Evolutionary conservation across 2,329 filamentous ascomycete genomes (phyloP).

Genomic region (Neonectria sp.): DNA sequence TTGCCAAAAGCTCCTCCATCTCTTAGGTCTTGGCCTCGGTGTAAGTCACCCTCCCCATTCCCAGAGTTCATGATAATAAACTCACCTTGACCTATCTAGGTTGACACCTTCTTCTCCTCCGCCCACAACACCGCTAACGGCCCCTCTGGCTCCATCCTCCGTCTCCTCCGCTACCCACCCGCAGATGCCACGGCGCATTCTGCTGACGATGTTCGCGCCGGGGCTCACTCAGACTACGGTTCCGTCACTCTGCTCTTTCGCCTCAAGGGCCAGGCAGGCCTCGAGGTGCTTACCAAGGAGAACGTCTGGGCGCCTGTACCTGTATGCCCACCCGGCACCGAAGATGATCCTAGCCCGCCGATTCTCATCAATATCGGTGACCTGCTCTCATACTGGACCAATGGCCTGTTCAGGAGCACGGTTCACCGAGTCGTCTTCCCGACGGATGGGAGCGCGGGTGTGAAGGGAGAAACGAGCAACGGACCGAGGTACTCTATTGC

Average conservation of each 20-base stretch:
- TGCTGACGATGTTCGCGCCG: slow-evolving; percentile 81
- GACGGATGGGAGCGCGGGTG: slow-evolving; percentile 35
- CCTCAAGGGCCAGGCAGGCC: slow-evolving; percentile 84
- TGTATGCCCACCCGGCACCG: slow-evolving; percentile 74
- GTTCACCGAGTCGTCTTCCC: slow-evolving; percentile 89
- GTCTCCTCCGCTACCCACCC: slow-evolving; percentile 81
- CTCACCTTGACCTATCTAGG: slow-evolving; percentile 46
- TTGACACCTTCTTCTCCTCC: slow-evolving; percentile 68
- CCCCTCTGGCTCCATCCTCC: slow-evolving; percentile 72
- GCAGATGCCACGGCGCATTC: slow-evolving; percentile 60
- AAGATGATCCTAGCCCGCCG: slow-evolving; percentile 73
- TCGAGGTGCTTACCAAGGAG: slow-evolving; percentile 81
- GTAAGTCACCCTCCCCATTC: slow-evolving; percentile 56
- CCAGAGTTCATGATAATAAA: slow-evolving; percentile 12
- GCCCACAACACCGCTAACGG: slow-evolving; percentile 64
- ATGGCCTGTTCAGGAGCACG: slow-evolving; percentile 87
- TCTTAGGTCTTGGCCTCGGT: slow-evolving; percentile 84
- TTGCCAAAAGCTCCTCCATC: slow-evolving; percentile 79
- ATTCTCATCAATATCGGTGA: slow-evolving; percentile 85
- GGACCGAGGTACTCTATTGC: slow-evolving; percentile 76
- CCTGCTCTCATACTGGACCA: slow-evolving; percentile 88
- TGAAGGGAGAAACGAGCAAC: slow-evolving; percentile 62
- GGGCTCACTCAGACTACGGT: slow-evolving; percentile 92
- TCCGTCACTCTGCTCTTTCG: slow-evolving; percentile 86
- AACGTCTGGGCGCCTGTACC: slow-evolving; percentile 74